Conservation (phyloP, 2,329 filamentous ascomycete species). For the Aspergillus nomiae region DNA sequence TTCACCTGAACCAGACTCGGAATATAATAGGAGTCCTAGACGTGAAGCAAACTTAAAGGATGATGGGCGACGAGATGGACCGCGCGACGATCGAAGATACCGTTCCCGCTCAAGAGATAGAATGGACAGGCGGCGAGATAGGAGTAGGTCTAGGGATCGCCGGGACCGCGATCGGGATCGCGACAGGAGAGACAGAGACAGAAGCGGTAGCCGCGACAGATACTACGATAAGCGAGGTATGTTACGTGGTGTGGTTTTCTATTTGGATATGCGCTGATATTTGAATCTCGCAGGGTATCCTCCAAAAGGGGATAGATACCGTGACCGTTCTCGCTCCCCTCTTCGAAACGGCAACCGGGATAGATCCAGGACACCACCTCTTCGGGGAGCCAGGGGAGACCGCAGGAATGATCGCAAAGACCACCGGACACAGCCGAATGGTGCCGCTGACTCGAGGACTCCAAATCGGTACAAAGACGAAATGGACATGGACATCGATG, state of each 20-base stretch:
- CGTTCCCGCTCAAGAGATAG: constrained; percentile 43
- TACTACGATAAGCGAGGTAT: constrained; percentile 44
- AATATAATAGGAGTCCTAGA: constrained; percentile 39
- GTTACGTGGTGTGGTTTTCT: neutral
- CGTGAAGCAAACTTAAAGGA: constrained; percentile 39
- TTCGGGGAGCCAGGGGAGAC: constrained; percentile 36
- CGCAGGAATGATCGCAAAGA: constrained; percentile 36
- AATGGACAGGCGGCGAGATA: constrained; percentile 43
- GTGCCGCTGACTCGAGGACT: constrained; percentile 23
- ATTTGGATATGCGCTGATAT: constrained; percentile 4
- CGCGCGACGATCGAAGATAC: constrained; percentile 42
- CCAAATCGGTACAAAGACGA: constrained; percentile 32
- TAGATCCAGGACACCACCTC: constrained; percentile 41
- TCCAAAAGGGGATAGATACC: constrained; percentile 36
- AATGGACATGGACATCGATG: constrained; percentile 48
- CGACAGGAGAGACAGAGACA: constrained; percentile 42
- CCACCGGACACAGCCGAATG: constrained; percentile 26
- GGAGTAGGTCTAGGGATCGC: constrained; percentile 48
- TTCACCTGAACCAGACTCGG: constrained; percentile 30
- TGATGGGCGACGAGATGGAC: constrained; percentile 40
- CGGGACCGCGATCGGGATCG: constrained; percentile 34
- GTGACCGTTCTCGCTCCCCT: constrained; percentile 40
- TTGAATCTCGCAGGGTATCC: constrained; percentile 26
- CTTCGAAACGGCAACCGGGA: constrained; percentile 38
- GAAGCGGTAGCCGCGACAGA: constrained; percentile 42